Evolutionary conservation across 441 rosid genomes (phyloP).

Genomic region (Adansonia gregorii): DNA sequence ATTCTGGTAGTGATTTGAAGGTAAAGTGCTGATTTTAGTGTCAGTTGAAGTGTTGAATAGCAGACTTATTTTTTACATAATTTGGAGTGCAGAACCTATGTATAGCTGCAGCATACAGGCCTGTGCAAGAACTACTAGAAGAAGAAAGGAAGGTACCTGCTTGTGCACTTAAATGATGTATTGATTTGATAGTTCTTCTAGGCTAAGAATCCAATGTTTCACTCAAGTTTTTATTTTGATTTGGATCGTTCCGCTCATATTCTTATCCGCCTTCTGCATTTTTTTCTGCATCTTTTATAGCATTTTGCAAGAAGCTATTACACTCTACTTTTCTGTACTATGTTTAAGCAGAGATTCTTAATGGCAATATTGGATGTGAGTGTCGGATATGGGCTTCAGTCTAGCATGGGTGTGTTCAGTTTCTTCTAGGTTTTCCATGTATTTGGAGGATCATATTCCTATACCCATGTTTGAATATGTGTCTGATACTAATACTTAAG

Average conservation of each 20-base stretch:
- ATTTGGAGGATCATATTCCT: no score
- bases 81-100: constrained; percentile 76
- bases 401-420: no score
- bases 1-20: constrained; percentile 97
- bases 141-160: constrained; percentile 66
- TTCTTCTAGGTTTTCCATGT: no score
- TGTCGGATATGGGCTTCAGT: no score
- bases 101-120: constrained; percentile 91
- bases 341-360: background rate
- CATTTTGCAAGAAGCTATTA: background rate
- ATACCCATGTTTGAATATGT: no score
- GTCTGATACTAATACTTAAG: no score
- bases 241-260: no score
- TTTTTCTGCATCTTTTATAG: background rate
- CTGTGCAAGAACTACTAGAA: constrained; percentile 86
- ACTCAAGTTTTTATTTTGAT: background rate
- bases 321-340: background rate
- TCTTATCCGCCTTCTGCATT: background rate
- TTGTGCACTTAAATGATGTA: constrained; percentile 19
- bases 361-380: no score
- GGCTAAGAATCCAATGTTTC: background rate
- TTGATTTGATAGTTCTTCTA: background rate
- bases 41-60: constrained; percentile 16
- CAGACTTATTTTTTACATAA: constrained; percentile 23
- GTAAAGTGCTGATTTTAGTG: constrained; percentile 42